A percentile compares a stretch with the other conserved stretches of the same genome.
phyloP scores from a whole-genome alignment of 208 protist species.

The Tritrichomonas musculus region DNA sequence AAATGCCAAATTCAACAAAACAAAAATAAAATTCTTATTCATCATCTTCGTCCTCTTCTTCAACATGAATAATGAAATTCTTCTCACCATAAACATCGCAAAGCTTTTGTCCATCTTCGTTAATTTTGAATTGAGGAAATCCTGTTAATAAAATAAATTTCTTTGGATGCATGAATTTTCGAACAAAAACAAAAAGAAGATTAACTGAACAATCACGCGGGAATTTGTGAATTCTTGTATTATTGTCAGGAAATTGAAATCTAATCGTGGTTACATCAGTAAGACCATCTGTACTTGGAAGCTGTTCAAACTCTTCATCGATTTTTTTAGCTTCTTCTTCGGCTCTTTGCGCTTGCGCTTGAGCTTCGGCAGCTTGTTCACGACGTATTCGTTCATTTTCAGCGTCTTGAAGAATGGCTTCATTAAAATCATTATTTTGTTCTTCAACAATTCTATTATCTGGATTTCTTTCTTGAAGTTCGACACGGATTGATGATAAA shows the following conservation, averaged over 20 bases:
- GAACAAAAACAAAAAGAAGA: neutral
- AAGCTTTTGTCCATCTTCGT: neutral
- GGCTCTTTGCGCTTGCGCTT: neutral
- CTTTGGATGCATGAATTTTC: neutral
- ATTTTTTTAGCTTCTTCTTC: neutral
- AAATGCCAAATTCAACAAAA: too few species aligned
- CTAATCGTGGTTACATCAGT: neutral
- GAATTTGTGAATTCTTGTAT: neutral
- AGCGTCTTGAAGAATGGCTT: neutral
- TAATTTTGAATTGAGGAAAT: neutral
- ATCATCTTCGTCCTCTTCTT: too few species aligned
- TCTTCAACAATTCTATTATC: neutral
- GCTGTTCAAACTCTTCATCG: neutral
- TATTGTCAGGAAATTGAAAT: constrained; percentile 10
- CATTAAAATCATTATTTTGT: neutral
- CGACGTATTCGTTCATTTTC: neutral
- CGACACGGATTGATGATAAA: neutral
- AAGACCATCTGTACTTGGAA: neutral
- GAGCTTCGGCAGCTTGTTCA: neutral
- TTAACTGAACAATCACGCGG: neutral
- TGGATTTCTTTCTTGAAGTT: neutral
- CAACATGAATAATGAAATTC: too few species aligned
- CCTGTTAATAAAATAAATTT: neutral
- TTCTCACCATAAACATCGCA: too few species aligned
- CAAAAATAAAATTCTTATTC: too few species aligned